Base-by-base conservation (phyloP, 2,329 filamentous ascomycete genomes). In the Fusarium continuum region DNA sequence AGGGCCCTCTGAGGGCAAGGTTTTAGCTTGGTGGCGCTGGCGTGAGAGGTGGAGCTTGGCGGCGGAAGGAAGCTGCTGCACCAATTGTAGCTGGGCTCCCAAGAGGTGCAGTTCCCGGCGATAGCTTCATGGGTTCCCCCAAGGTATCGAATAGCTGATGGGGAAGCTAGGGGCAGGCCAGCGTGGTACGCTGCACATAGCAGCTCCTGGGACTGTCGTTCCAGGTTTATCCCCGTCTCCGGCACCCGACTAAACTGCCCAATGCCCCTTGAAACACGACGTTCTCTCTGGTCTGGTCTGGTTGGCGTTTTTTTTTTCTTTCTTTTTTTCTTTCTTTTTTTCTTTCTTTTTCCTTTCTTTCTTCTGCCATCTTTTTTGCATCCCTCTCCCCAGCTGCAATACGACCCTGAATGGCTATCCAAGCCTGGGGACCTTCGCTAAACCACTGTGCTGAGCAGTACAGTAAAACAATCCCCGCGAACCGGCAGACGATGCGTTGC, bases 261-360 rank as follows among this genome's bases (percentile, higher is more conserved):
- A 44, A 49, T 44, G 46, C 61, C 61, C 61, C 61, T 62, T 65
- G 59, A 65, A 65, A 65, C 61, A 53, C 61, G 26, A 45, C 11
- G 28, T 38, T n/a, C 28, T 25, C 11, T 35, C 28, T 34, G 16
- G 38, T 38, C 45, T n/a, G n/a, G n/a, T n/a, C n/a, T 32, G 22
- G 28, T 45, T 22, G 34, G 32, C 25, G 43, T 56, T 28, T 48
- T 26, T 20, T 45, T 38, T 17, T 22, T 8, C 11, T 23, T 10
- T 31, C 6, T 2, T n/a, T 39, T 16, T 19, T 23, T 35, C 34
- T 28, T 38, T 6, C 8, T 28, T 49, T 52, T 40, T 20, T 39
- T 32, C 10, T 14, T n/a, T 16, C n/a, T 47, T 17, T 29, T 16
- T 11, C 32, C 36, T 16, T 8, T 10, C 23, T 31, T 41, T 38